Conservation (phyloP, 2,329 filamentous ascomycete species). For the Trichoderma afroharzianum region DNA sequence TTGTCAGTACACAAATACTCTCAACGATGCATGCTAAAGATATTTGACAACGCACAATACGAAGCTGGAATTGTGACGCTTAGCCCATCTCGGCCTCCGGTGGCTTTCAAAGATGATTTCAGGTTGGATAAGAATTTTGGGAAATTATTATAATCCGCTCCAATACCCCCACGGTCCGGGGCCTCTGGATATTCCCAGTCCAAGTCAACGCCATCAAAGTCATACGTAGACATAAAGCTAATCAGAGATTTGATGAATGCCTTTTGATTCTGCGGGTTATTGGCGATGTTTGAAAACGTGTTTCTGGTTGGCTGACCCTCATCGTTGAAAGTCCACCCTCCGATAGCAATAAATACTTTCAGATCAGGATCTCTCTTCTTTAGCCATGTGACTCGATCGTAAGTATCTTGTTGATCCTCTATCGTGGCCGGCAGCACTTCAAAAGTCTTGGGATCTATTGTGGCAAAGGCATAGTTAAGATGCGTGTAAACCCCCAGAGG, state of each 20-base stretch:
- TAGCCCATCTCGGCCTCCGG: no score
- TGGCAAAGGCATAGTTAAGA: conserved; percentile 29
- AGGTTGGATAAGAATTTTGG: conserved; percentile 8
- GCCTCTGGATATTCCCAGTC: conserved; percentile 31
- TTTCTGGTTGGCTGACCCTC: conserved; percentile 24
- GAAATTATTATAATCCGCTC: conserved; percentile 26
- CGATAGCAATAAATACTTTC: background rate
- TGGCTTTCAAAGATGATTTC: no score
- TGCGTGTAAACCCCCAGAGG: conserved; percentile 25
- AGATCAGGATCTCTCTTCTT: background rate
- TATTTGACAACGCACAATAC: no score
- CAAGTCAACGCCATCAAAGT: conserved; percentile 32
- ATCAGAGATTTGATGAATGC: background rate
- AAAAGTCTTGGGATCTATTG: conserved; percentile 23
- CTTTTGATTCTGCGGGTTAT: background rate
- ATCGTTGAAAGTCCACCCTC: conserved; percentile 34
- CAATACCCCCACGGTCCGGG: conserved; percentile 26
- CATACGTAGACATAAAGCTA: conserved; percentile 16
- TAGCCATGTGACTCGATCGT: background rate
- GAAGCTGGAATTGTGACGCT: no score
- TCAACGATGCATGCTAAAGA: no score
- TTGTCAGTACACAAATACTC: no score
- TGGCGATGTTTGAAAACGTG: background rate
- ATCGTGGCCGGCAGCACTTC: background rate
- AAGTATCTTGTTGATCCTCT: background rate